Evolutionary conservation across 305 asterid species (phyloP).

Genomic region (Solanum hybrid): DNA sequence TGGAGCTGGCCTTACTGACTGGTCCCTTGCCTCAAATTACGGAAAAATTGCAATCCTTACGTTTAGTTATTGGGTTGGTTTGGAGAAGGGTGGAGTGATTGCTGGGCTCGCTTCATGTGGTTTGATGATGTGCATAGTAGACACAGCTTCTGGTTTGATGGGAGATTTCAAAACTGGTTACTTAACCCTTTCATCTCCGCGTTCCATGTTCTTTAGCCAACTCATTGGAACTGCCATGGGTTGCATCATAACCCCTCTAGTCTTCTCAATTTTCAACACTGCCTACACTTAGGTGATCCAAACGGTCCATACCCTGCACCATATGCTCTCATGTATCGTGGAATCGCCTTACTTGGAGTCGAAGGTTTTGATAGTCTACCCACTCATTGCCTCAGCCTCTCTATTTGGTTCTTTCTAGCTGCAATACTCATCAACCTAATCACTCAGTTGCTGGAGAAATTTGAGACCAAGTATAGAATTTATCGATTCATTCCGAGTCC

Average conservation of each 20-base stretch:
- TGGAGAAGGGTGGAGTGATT: not conserved
- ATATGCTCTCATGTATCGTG: constrained; percentile 9
- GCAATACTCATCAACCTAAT: not conserved
- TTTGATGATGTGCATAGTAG: not conserved
- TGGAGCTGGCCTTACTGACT: not conserved
- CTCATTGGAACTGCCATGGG: not conserved
- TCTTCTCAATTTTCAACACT: not conserved
- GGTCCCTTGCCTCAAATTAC: not conserved
- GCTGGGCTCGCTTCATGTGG: not conserved
- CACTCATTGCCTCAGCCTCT: constrained; percentile 9
- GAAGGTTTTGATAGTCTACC: constrained; percentile 12
- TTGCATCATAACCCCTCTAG: not conserved
- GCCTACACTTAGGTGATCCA: constrained; percentile 8
- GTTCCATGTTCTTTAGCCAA: not conserved
- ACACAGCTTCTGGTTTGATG: not conserved
- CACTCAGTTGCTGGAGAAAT: not conserved
- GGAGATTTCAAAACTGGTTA: not conserved
- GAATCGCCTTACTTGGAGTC: constrained; percentile 10
- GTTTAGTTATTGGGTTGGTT: not conserved
- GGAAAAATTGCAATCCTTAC: not conserved
- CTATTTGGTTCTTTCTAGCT: not conserved
- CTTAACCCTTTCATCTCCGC: not conserved
- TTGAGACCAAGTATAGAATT: not conserved
- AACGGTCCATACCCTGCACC: constrained; percentile 3
- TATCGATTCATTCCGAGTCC: constrained; percentile 6